A percentile compares a stretch with the other conserved stretches of the same genome.
Conservation (phyloP, 768 basidiomycete species). For the Lactarius sanguifluus region DNA sequence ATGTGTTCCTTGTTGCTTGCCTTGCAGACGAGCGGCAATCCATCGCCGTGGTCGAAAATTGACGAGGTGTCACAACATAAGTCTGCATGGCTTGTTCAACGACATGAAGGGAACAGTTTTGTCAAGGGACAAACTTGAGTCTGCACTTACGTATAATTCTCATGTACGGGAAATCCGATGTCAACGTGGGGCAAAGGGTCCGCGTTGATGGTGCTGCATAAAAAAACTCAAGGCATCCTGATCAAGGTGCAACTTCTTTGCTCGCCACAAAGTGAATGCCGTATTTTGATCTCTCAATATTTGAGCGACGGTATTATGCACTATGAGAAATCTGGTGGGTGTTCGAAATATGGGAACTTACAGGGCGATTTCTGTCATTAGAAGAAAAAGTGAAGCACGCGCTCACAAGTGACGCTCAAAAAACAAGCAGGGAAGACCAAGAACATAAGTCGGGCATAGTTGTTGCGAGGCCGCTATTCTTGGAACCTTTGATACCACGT, state of each 20-base stretch:
- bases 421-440: too few species aligned
- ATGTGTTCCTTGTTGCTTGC: conserved; percentile 65
- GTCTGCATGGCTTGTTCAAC: conserved; percentile 86
- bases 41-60: conserved; percentile 75
- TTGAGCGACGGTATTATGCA: too few species aligned
- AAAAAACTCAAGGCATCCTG: too few species aligned
- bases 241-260: too few species aligned
- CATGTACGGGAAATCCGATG: conserved; percentile 84
- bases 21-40: conserved; percentile 55
- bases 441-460: conserved; percentile 62
- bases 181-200: conserved; percentile 68
- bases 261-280: too few species aligned
- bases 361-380: too few species aligned
- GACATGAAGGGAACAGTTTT: conserved; percentile 65
- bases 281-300: too few species aligned
- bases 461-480: conserved; percentile 57
- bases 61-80: conserved; percentile 76
- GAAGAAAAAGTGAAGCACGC: too few species aligned
- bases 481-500: too few species aligned
- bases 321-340: too few species aligned
- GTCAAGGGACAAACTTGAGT: conserved; percentile 15
- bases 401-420: too few species aligned
- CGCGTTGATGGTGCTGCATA: not conserved
- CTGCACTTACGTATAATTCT: conserved; percentile 62
- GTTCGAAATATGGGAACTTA: too few species aligned